phyloP scores from a whole-genome alignment of 768 basidiomycete species.

The Trametes gibbosa region DNA sequence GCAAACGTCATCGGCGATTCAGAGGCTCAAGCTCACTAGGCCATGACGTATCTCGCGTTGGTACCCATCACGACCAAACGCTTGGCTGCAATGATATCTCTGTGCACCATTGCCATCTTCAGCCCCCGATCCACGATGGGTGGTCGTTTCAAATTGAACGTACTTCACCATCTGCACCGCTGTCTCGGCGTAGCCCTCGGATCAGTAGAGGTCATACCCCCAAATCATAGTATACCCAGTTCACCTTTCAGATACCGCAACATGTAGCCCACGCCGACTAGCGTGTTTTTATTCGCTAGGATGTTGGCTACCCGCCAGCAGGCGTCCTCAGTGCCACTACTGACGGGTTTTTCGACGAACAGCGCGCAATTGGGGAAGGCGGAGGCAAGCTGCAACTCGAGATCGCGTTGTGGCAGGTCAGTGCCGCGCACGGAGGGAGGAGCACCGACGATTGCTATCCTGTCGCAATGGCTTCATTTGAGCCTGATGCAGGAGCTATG shows the following conservation, averaged over 20 bases:
- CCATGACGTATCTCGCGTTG: conserved; percentile 45
- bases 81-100: conserved; percentile 46
- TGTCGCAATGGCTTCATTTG: conserved; percentile 5
- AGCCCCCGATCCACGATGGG: neutral
- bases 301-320: conserved; percentile 20
- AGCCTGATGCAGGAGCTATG: neutral
- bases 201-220: no score
- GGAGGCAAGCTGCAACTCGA: conserved; percentile 41
- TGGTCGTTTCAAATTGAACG: neutral
- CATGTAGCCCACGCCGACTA: conserved; percentile 35
- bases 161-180: conserved; percentile 48
- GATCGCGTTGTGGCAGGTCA: conserved; percentile 36
- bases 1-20: neutral
- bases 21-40: conserved; percentile 26
- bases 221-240: no score
- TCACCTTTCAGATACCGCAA: conserved; percentile 40
- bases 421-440: conserved; percentile 43
- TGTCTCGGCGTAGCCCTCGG: neutral
- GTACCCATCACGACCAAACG: conserved; percentile 51
- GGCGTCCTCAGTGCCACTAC: conserved; percentile 26
- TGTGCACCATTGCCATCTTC: neutral
- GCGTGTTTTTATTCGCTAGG: neutral
- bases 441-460: conserved; percentile 41
- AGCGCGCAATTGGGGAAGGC: conserved; percentile 42
- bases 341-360: conserved; percentile 47